Percentiles rank a stretch among this genome's conserved stretches.
These are phyloP conservation scores for Moesziomyces aphidis DNA, from an alignment of 1,284 basidiomycete species.

Conservation along the genomic window DNA sequence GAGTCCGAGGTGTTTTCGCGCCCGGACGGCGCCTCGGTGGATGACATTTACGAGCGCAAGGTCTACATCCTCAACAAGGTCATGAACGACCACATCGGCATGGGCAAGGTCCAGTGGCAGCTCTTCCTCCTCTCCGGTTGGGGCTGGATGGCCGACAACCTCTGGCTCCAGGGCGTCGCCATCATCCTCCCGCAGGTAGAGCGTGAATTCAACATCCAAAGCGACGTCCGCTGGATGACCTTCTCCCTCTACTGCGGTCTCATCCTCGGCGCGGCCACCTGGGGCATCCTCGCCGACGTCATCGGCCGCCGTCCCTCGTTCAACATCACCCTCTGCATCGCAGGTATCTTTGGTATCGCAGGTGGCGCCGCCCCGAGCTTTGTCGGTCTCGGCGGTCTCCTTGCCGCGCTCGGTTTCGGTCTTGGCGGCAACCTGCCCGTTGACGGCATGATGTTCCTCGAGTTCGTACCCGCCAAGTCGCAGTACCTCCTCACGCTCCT, in stretches of 20 bases:
- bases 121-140: slow-evolving; percentile 57
- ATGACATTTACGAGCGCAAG: slow-evolving; percentile 62
- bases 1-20: slow-evolving; percentile 15
- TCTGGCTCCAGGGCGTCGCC: slow-evolving; percentile 65
- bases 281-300: slow-evolving; percentile 66
- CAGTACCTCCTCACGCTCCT: slow-evolving; percentile 65
- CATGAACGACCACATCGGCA: slow-evolving; percentile 65
- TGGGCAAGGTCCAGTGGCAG: slow-evolving; percentile 63
- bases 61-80: slow-evolving; percentile 66
- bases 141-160: slow-evolving; percentile 63
- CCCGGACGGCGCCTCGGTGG: slow-evolving; percentile 47
- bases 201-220: slow-evolving; percentile 57
- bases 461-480: slow-evolving; percentile 62
- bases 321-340: slow-evolving; percentile 64
- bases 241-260: slow-evolving; percentile 63
- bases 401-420: slow-evolving; percentile 63
- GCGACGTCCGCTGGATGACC: slow-evolving; percentile 58
- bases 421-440: slow-evolving; percentile 66
- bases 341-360: slow-evolving; percentile 65
- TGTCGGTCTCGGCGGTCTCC: slow-evolving; percentile 59
- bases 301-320: slow-evolving; percentile 65
- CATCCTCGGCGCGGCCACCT: slow-evolving; percentile 63
- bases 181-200: slow-evolving; percentile 62
- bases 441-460: slow-evolving; percentile 67
- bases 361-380: slow-evolving; percentile 62